Conservation (phyloP, 139 green algal species). For the Coccomyxa sp. region DNA sequence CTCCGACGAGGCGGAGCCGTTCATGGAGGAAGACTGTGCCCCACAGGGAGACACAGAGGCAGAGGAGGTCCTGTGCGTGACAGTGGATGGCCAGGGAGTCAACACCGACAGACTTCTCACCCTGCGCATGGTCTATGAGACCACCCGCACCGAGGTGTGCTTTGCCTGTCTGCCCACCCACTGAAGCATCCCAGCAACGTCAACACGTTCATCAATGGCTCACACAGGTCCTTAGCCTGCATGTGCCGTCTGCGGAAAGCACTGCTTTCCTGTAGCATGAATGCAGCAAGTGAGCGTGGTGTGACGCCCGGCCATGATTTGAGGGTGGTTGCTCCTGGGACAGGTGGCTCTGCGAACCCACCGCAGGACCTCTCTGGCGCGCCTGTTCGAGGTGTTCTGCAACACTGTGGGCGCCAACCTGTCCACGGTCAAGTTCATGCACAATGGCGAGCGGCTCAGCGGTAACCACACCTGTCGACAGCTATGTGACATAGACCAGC, state of each 20-base stretch:
- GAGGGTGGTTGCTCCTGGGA: not conserved
- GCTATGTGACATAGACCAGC: not conserved
- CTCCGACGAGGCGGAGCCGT: not conserved
- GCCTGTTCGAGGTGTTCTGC: slow-evolving; percentile 12
- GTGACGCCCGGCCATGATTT: too few species aligned
- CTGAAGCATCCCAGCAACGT: too few species aligned
- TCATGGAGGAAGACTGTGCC: not conserved
- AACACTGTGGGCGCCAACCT: slow-evolving; percentile 12
- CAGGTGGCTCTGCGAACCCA: slow-evolving; percentile 3
- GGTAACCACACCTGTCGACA: not conserved
- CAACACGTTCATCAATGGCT: too few species aligned
- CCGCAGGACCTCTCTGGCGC: not conserved
- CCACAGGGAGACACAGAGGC: not conserved
- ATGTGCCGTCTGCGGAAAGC: too few species aligned
- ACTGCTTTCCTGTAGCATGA: too few species aligned
- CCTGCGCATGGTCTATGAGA: too few species aligned
- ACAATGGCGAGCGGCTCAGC: not conserved
- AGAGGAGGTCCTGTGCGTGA: not conserved
- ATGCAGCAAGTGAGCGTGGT: too few species aligned
- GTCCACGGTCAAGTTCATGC: slow-evolving; percentile 1
- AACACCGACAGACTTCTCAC: not conserved
- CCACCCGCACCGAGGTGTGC: too few species aligned
- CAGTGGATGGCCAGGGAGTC: not conserved
- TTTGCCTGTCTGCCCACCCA: too few species aligned
- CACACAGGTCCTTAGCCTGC: too few species aligned